Evolutionary conservation across 1,139 yeast genomes (phyloP).

Genomic region (Blastobotrys buckinghamii): DNA sequence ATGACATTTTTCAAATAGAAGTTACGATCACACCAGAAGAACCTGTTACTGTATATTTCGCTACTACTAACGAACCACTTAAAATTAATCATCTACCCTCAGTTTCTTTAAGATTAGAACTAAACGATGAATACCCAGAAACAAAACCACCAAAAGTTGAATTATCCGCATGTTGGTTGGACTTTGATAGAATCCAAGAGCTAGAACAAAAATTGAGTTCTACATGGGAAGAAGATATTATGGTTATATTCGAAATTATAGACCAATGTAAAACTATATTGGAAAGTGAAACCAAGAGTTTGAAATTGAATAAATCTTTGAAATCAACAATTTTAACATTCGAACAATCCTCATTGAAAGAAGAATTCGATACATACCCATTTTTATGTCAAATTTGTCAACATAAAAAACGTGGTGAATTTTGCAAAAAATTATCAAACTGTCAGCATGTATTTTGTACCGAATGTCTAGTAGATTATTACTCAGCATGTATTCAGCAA

Average conservation of each 20-base stretch:
- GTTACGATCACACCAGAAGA: slow-evolving; percentile 18
- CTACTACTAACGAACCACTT: slow-evolving; percentile 14
- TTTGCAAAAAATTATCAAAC: slow-evolving; percentile 39
- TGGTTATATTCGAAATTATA: slow-evolving; percentile 42
- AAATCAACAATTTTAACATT: slow-evolving; percentile 24
- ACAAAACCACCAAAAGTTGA: slow-evolving; percentile 22
- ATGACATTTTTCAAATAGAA: slow-evolving; percentile 5
- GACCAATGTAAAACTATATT: slow-evolving; percentile 29
- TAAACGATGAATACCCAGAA: slow-evolving; percentile 22
- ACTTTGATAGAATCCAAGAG: slow-evolving; percentile 27
- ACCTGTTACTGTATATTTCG: slow-evolving; percentile 16
- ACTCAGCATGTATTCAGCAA: slow-evolving; percentile 39
- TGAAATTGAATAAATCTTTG: slow-evolving; percentile 5
- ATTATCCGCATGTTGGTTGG: slow-evolving; percentile 21
- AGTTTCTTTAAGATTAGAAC: slow-evolving; percentile 17
- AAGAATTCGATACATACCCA: slow-evolving; percentile 37
- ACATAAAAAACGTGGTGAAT: slow-evolving; percentile 43
- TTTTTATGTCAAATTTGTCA: slow-evolving; percentile 59
- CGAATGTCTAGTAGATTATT: slow-evolving; percentile 45
- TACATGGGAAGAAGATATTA: slow-evolving; percentile 40
- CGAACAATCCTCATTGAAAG: slow-evolving; percentile 23
- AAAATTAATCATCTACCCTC: slow-evolving; percentile 23
- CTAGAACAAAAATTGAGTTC: slow-evolving; percentile 22
- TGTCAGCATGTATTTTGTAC: slow-evolving; percentile 54
- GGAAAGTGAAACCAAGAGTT: neutral